These are phyloP conservation scores for Mollisiaceae sp. DNA, from an alignment of 2,329 filamentous ascomycete species.

Conservation along the genomic window DNA sequence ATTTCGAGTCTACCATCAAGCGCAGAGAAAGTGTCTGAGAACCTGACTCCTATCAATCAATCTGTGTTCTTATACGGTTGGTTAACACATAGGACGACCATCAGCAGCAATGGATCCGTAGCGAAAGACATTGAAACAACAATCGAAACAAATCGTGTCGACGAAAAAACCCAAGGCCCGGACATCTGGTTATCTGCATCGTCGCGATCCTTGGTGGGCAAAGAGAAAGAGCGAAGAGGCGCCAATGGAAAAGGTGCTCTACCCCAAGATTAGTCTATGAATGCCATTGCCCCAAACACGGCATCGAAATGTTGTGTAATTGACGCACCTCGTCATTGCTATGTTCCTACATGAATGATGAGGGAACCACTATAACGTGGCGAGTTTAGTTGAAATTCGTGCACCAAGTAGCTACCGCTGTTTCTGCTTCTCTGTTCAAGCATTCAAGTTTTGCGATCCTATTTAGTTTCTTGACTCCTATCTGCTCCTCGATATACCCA, in stretches of 20 bases:
- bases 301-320: no score
- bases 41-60: slow-evolving; percentile 63
- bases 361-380: no score
- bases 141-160: slow-evolving; percentile 56
- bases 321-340: no score
- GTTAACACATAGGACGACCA: slow-evolving; percentile 61
- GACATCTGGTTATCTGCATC: slow-evolving; percentile 69
- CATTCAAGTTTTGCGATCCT: not conserved
- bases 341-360: no score
- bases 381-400: no score
- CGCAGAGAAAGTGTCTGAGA: slow-evolving; percentile 49
- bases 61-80: slow-evolving; percentile 75
- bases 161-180: slow-evolving; percentile 59
- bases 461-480: not conserved
- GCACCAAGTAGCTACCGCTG: no score
- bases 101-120: slow-evolving; percentile 69
- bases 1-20: slow-evolving; percentile 51
- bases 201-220: slow-evolving; percentile 69
- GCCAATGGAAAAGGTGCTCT: not conserved
- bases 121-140: slow-evolving; percentile 64
- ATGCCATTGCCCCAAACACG: no score
- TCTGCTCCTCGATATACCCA: not conserved
- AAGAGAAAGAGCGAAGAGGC: slow-evolving; percentile 54
- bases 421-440: no score
- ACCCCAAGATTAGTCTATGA: no score